Evolutionary conservation across 202 grass and related monocot species (phyloP), one percentile per base, ranked within the genome.

Genomic region (Hordeum pubiflorum): DNA sequence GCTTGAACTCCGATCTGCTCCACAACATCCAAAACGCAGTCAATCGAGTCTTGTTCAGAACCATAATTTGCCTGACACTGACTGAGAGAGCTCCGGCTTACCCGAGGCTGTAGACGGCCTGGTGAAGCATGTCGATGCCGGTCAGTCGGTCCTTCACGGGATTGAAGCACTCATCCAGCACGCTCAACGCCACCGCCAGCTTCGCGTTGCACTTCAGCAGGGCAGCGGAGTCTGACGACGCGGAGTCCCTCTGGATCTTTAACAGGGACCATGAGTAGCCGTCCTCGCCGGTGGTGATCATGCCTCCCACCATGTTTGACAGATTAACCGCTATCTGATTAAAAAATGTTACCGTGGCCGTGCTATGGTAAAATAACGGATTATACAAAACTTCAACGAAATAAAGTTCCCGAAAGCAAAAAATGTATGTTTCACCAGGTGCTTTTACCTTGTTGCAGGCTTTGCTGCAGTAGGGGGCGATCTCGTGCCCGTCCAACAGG

Each of bases 151-250:
- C 91, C 72, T 83, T 83, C 5, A 93, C 79, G 52, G 91, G 88
- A 17, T 89, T 83, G 31, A 97, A 93, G 76, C 93, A 97, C 75
- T 89, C 86, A 17, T 92, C 89, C 14, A 97, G 63, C 59, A 97
- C 83, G 59, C 74, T 89, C 13, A 89, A 86, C 65, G 75, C 88
- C 21, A 87, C 72, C 7, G 76, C 81, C 40, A 97, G 84, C 79
- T 93, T 93, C 26, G 86, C 63, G n/a, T 97, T 93, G 79, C 72
- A 44, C 50, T 84, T 91, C 64, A 93, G 79, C 71, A 62, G 43
- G 43, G 43, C 43, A 54, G 77, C 75, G 33, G 10, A 11, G 29
- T 88, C 13, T 38, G 11, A 46, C 21, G 58, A 4, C 43, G 4
- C 4, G 43, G 43, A n/a, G 23, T 83, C 86, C 82, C 74, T 73